Base-by-base conservation (phyloP, 176 grass and related monocot species). In the Pontederia crassipes region DNA sequence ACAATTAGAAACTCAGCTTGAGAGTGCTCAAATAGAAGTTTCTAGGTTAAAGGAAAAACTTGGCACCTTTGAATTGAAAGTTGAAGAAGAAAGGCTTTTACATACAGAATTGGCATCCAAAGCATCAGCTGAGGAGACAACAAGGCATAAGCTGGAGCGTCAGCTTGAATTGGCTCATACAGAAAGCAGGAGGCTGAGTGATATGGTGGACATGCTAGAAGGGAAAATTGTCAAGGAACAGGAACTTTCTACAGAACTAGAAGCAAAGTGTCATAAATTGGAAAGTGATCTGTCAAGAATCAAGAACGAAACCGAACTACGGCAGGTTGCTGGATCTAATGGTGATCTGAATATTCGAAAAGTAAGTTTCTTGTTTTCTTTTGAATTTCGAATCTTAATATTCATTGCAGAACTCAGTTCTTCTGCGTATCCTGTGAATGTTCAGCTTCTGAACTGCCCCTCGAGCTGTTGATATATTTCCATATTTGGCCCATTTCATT, bases 331-430 rank as follows among this genome's bases (percentile, higher is more conserved):
- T 45, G 77, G 69, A 65, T 68, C 85, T 74, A 98, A 89, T 14
- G 74, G 77, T n/a, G 81, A 93, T 40, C 46, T 92, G 48, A 98
- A 93, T 64, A 84, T 80, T 28, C 92, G 83, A 72, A 84, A 98
- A 79, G 94, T 93, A 82, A 62, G 14, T 80, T 45, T 17, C n/a
- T 54, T 54, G 51, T 54, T 54, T 12, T 2, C 28, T 60, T 14
- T 40, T 40, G 32, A 40, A 40, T 40, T 40, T 7, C 3, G 32
- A 40, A 40, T 40, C 32, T 40, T 40, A 40, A 7, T 40, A 40
- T 40, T 40, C 32, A 40, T 40, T 24, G 20, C 20, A 24, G 20
- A 40, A 7, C 32, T 40, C 32, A 40, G 32, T 40, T 40, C 32
- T 40, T 4, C 32, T 40, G 32, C 32, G 2, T 40, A 40, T 40